A percentile compares a stretch with the other conserved stretches of the same genome.
Conservation (phyloP, 371 early-diverging fungal genomes). For the Quaeritorhiza haematococci region DNA sequence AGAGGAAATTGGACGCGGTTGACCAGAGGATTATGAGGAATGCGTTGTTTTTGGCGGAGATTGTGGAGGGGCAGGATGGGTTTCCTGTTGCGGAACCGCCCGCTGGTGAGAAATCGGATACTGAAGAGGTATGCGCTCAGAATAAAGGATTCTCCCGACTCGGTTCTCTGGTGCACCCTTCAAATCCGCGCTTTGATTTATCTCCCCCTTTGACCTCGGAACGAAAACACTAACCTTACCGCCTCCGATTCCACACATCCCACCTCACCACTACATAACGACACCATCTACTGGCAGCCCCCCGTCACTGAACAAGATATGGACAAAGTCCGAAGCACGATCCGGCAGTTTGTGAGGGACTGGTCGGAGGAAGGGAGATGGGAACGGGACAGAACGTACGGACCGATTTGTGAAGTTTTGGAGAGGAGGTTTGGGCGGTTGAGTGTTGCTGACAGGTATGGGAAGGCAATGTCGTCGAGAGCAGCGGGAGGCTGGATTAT, state of each 20-base stretch:
- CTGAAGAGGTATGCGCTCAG: slow-evolving; percentile 15
- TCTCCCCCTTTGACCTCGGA: too few species aligned
- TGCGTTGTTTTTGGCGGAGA: slow-evolving; percentile 12
- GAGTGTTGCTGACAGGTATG: slow-evolving; percentile 18
- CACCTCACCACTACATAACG: too few species aligned
- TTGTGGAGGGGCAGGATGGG: slow-evolving; percentile 2
- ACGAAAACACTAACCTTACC: too few species aligned
- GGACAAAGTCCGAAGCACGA: slow-evolving; percentile 74
- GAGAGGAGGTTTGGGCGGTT: slow-evolving; percentile 40
- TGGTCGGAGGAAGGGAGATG: slow-evolving; percentile 69
- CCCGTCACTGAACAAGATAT: slow-evolving; percentile 65
- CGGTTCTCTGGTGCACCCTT: too few species aligned
- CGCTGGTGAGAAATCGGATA: slow-evolving; percentile 4
- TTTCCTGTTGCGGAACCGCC: neutral
- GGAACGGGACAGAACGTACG: slow-evolving; percentile 77
- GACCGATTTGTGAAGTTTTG: slow-evolving; percentile 71
- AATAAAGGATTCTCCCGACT: too few species aligned
- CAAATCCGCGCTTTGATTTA: too few species aligned
- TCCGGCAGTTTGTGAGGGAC: slow-evolving; percentile 90
- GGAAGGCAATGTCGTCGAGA: neutral
- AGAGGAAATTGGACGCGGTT: slow-evolving; percentile 46
- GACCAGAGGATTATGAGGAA: slow-evolving; percentile 37
- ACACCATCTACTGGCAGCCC: too few species aligned
- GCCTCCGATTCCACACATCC: too few species aligned
- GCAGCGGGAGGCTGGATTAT: neutral